Percentiles rank a stretch among this genome's conserved stretches.
Evolutionary conservation across 2,329 filamentous ascomycete species (phyloP).

Genomic region (Laburnicola sp.): DNA sequence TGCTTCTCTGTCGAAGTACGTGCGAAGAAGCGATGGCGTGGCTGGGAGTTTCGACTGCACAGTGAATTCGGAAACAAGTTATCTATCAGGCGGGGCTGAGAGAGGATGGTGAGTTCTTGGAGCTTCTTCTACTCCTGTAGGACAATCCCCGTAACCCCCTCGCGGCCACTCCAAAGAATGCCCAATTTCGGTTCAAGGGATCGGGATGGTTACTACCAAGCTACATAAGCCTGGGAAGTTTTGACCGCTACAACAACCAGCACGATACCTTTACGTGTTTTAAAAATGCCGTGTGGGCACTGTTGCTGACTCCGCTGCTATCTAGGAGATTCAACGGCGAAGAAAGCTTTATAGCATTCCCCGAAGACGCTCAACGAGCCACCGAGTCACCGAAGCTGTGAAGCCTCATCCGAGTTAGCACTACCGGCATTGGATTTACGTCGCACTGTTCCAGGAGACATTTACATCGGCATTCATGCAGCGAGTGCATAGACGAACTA

Average conservation of each 20-base stretch:
- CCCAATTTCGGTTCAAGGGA: neutral
- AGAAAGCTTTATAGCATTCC: conserved; percentile 40
- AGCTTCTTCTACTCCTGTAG: too few species aligned
- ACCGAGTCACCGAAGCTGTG: conserved; percentile 31
- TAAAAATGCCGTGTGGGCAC: too few species aligned
- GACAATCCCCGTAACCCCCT: too few species aligned
- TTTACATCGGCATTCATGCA: too few species aligned
- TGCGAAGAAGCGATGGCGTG: conserved; percentile 59
- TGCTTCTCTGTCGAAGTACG: conserved; percentile 74
- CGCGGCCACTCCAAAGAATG: too few species aligned
- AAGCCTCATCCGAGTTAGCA: neutral
- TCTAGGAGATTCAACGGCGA: conserved; percentile 44
- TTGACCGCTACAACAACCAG: too few species aligned
- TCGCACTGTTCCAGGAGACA: neutral
- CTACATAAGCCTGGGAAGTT: too few species aligned
- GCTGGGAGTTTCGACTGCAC: conserved; percentile 79
- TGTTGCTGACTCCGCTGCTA: neutral
- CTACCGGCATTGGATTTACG: neutral
- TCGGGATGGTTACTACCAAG: neutral
- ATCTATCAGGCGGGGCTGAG: conserved; percentile 78
- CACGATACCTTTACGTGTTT: too few species aligned
- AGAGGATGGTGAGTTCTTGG: conserved; percentile 71
- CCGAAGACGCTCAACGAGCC: conserved; percentile 21
- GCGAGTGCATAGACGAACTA: neutral
- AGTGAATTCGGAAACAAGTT: conserved; percentile 81